Conservation (phyloP, 495 filamentous ascomycete genomes). For the Xylaria acuta region DNA sequence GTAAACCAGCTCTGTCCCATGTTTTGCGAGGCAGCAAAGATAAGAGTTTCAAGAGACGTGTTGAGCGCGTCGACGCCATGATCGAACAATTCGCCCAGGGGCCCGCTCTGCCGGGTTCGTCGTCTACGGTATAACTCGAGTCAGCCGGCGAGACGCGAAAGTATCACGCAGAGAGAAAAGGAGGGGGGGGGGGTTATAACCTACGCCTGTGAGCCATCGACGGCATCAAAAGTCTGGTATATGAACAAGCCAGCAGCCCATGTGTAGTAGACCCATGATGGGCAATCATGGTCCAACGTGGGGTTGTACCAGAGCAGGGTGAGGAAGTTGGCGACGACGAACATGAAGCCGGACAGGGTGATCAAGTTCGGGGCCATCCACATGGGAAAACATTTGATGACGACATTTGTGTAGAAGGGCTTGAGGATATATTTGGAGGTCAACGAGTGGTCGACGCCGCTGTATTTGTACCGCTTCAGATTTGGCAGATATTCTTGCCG, state of each 20-base stretch:
- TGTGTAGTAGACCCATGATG: constrained; percentile 89
- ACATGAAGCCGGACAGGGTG: constrained; percentile 88
- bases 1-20: constrained; percentile 93
- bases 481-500: constrained; percentile 88
- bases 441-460: constrained; percentile 85
- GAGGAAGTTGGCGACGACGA: constrained; percentile 89
- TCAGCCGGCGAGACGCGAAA: constrained; percentile 10
- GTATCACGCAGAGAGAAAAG: not conserved
- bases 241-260: constrained; percentile 91
- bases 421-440: constrained; percentile 91
- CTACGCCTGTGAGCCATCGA: constrained; percentile 92
- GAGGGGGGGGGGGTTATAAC: constrained; percentile 40
- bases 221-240: constrained; percentile 98
- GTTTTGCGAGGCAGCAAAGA: constrained; percentile 91
- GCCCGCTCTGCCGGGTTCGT: constrained; percentile 89
- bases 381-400: constrained; percentile 93
- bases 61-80: constrained; percentile 98
- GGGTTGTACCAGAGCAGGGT: constrained; percentile 97
- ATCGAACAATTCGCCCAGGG: constrained; percentile 94
- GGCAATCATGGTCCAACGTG: constrained; percentile 91
- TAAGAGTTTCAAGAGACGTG: constrained; percentile 88
- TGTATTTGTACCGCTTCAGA: constrained; percentile 90
- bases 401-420: constrained; percentile 94
- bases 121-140: constrained; percentile 55
- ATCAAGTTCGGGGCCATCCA: constrained; percentile 89